Conservation (phyloP, 306 rosid species). For the Luffa acutangula region DNA sequence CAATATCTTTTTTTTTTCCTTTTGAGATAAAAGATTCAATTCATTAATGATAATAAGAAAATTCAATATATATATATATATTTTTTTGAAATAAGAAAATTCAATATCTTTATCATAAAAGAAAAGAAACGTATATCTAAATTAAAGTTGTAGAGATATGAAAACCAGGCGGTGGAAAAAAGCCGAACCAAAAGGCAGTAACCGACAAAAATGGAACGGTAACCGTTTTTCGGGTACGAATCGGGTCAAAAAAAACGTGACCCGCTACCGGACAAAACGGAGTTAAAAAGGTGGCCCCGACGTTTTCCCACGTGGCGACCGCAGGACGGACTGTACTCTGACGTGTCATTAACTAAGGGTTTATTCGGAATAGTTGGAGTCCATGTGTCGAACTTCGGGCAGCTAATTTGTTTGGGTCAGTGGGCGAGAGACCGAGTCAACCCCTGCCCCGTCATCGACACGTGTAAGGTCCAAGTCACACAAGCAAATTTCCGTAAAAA, state of each 20-base stretch:
- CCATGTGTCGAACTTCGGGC: background rate
- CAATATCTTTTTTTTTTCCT: background rate
- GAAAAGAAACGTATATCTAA: background rate
- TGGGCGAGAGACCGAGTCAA: background rate
- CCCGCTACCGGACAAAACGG: background rate
- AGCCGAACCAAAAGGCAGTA: background rate
- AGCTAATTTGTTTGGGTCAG: background rate
- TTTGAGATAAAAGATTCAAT: no score
- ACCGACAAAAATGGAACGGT: background rate
- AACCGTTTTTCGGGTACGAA: background rate
- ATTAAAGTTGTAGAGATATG: no score
- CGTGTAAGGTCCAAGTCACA: background rate
- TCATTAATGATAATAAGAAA: no score
- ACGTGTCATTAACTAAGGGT: background rate
- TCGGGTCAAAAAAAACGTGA: slow-evolving; percentile 1
- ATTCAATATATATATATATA: no score
- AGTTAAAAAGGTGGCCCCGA: background rate
- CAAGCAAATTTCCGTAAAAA: background rate
- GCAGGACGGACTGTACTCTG: background rate
- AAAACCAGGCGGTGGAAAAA: background rate
- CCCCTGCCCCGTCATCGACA: background rate
- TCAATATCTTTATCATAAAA: background rate
- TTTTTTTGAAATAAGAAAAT: no score
- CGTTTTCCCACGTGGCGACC: background rate
- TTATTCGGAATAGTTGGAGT: background rate